phyloP scores from a whole-genome alignment of 257 asterid species.

The Ilex asprella region DNA sequence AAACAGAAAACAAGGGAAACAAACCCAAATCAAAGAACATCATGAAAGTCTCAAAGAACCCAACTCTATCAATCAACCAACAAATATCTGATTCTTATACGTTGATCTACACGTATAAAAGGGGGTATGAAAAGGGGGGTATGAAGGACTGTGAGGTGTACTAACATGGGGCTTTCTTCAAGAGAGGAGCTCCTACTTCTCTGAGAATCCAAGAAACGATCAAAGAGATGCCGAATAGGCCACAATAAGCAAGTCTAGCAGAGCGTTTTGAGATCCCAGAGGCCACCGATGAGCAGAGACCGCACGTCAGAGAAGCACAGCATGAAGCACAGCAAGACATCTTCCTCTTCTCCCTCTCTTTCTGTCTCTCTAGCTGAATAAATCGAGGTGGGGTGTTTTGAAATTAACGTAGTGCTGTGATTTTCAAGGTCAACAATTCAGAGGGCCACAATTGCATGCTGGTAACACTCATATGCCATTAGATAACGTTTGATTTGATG shows the following conservation, averaged over 20 bases:
- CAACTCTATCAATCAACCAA: too few species aligned
- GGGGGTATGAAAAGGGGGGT: conserved; percentile 3
- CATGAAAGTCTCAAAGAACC: background rate
- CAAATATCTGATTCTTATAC: too few species aligned
- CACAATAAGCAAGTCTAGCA: conserved; percentile 82
- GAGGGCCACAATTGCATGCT: too few species aligned
- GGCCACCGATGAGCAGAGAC: conserved; percentile 91
- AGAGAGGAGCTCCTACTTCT: conserved; percentile 72
- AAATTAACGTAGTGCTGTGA: too few species aligned
- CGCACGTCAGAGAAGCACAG: conserved; percentile 89
- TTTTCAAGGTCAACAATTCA: too few species aligned
- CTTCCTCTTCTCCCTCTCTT: background rate
- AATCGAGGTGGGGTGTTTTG: too few species aligned
- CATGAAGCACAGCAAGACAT: conserved; percentile 93
- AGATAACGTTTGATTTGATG: too few species aligned
- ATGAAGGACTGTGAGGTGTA: background rate
- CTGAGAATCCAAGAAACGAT: conserved; percentile 82
- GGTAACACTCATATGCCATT: too few species aligned
- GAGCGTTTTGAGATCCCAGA: conserved; percentile 82
- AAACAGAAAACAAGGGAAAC: conserved; percentile 1
- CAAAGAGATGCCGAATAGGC: conserved; percentile 68
- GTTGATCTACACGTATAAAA: background rate
- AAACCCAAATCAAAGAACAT: background rate
- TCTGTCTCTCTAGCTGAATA: too few species aligned
- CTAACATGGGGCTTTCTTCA: conserved; percentile 63